Evolutionary conservation across 2,329 filamentous ascomycete species (phyloP), one percentile per base, ranked within the genome.

Genomic region (Ambrosiella beaveri): DNA sequence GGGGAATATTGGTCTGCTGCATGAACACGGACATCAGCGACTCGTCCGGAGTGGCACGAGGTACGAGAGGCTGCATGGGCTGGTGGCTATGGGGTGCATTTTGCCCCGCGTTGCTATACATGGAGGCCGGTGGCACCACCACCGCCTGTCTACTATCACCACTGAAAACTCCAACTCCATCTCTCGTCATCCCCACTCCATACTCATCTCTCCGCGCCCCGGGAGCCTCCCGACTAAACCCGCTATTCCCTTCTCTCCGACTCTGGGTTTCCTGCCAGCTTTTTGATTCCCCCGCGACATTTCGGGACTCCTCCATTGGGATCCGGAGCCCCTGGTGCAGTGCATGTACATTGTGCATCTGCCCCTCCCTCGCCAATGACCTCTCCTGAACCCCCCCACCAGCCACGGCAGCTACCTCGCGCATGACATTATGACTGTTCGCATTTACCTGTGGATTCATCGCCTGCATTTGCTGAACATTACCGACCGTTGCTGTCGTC

Each of bases 401-500:
- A 41, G 39, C 39, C 39, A 41, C 39, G 39, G 39, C 39, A 41
- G n/a, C 39, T 11, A 11, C 7, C 39, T 55, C 37, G 27, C 17
- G 36, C 38, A 49, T 39, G 15, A 38, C 44, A 19, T 39, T 39
- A 35, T 41, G 45, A 17, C 12, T 57, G 11, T 57, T 49, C 50
- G 49, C 54, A 45, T 57, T 54, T 27, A 55, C 53, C 45, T 59
- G 57, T 51, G 49, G 56, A n/a, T 41, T 41, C n/a, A 6, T 6
- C 2, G n/a, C 39, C 39, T 41, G 39, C 3, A 27, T 27, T 27
- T 27, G 2, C 27, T 27, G 27, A 27, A 47, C 44, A 47, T 17
- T 47, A 47, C n/a, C 11, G 13, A 47, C 44, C 15, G 8, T 8
- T 47, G 7, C 15, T 12, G n/a, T 47, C n/a, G 7, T 7, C 7